Conservation (phyloP, 2,329 filamentous ascomycete genomes). For the Gnomoniopsis smithogilvyi region DNA sequence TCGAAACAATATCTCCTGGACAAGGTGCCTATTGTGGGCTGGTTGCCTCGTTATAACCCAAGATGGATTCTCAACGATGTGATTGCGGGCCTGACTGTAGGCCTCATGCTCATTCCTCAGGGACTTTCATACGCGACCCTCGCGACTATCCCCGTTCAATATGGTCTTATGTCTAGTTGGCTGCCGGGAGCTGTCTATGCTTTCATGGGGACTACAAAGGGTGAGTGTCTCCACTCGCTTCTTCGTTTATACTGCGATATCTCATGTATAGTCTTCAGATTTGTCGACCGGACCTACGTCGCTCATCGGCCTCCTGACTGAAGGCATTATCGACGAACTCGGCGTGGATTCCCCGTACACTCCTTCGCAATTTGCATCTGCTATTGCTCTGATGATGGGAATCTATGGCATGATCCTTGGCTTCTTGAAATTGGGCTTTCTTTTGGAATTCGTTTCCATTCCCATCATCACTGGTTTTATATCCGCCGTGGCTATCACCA, state of each 20-base stretch:
- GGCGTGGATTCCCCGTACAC: conserved; percentile 42
- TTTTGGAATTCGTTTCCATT: conserved; percentile 64
- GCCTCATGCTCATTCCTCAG: conserved; percentile 59
- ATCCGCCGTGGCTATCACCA: conserved; percentile 62
- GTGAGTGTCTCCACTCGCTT: conserved; percentile 30
- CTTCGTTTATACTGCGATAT: not conserved
- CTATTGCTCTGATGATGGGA: conserved; percentile 62
- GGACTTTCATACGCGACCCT: conserved; percentile 61
- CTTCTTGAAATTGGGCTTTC: conserved; percentile 60
- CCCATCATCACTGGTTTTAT: conserved; percentile 65
- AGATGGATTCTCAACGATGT: conserved; percentile 60
- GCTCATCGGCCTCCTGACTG: conserved; percentile 60
- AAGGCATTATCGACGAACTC: conserved; percentile 55
- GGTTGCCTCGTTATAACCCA: conserved; percentile 59
- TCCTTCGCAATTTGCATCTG: conserved; percentile 55
- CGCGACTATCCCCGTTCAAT: conserved; percentile 57
- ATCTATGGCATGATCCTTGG: conserved; percentile 58
- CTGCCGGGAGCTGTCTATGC: conserved; percentile 54
- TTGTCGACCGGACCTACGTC: conserved; percentile 63
- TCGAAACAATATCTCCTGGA: conserved; percentile 54
- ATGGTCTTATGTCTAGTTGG: conserved; percentile 59
- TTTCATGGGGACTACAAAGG: conserved; percentile 61
- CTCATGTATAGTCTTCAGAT: conserved; percentile 35
- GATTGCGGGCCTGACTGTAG: conserved; percentile 59
- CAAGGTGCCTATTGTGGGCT: conserved; percentile 60